Evolutionary conservation across 1,284 basidiomycete genomes (phyloP), one percentile per base, ranked within the genome.

Genomic region (Spongiforma sp.): DNA sequence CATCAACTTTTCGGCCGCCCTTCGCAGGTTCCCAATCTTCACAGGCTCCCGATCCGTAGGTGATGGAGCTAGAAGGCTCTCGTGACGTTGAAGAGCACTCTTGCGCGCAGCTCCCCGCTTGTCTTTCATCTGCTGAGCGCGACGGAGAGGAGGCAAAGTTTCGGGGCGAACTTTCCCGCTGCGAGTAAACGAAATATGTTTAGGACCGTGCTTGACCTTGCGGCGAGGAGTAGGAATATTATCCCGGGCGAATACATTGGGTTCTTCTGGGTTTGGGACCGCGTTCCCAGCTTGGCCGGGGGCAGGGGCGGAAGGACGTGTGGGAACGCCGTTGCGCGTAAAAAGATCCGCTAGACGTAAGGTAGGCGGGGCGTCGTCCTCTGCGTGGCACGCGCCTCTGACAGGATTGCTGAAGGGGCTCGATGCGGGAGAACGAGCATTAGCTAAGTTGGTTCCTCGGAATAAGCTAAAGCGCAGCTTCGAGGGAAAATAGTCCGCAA

Each of bases 401-500:
- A 62, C 5, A 5, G 75, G 74, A 14, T 65, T 74, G 30, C 26
- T 64, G 24, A 67, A 26, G 11, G 73, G 69, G 12, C 65, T 66
- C 15, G 67, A 59, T 33, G 26, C 54, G n/a, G 65, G 65, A 5
- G 71, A 67, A 53, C 59, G 26, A n/a, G 46, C 17, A 34, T 64
- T 24, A 24, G 57, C 30, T 32, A 67, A 64, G 26, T 65, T 8
- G 48, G 46, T 62, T 28, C 53, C 60, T n/a, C 56, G 62, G 30
- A 74, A 71, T 15, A 65, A 30, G 59, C 69, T 65, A 62, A 74
- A 72, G 63, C 59, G 69, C 32, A 54, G 65, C 61, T 50, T 68
- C 19, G 61, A 71, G 32, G 56, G 65, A 56, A 73, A 17, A 21
- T 62, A 63, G 53, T 71, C 62, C 19, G 48, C 37, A 30, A 74